Evolutionary conservation across 768 basidiomycete species (phyloP).

Genomic region (Leccinellum rugosiceps): DNA sequence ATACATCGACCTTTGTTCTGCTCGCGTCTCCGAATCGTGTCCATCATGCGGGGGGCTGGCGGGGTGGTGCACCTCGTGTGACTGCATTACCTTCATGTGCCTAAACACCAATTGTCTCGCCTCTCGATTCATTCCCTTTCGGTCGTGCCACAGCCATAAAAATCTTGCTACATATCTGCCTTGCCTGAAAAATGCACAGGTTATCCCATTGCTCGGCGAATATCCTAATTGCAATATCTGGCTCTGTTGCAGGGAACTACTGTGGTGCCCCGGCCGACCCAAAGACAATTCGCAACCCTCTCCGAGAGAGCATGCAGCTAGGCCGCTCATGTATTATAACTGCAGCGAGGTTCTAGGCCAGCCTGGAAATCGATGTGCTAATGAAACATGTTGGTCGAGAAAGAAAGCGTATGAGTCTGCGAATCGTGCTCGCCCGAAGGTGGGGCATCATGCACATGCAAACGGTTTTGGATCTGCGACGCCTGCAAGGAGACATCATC

Average conservation of each 20-base stretch:
- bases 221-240: conserved; percentile 21
- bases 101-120: conserved; percentile 15
- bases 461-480: conserved; percentile 22
- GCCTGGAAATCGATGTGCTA: conserved; percentile 7
- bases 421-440: conserved; percentile 12
- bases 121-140: conserved; percentile 15
- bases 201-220: conserved; percentile 9
- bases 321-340: conserved; percentile 11
- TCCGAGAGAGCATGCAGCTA: conserved; percentile 11
- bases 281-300: background rate
- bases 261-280: conserved; percentile 19
- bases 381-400: conserved; percentile 18
- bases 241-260: conserved; percentile 19
- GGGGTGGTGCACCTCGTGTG: conserved; percentile 6
- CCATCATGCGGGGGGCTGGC: conserved; percentile 6
- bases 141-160: conserved; percentile 14
- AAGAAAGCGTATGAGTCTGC: background rate
- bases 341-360: background rate
- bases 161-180: conserved; percentile 2
- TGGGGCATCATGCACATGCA: conserved; percentile 21
- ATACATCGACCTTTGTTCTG: no score
- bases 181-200: background rate
- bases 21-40: background rate
- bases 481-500: conserved; percentile 11
- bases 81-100: conserved; percentile 13